phyloP scores from a whole-genome alignment of 139 green algal genomes.

The Yamagishiella unicocca region DNA sequence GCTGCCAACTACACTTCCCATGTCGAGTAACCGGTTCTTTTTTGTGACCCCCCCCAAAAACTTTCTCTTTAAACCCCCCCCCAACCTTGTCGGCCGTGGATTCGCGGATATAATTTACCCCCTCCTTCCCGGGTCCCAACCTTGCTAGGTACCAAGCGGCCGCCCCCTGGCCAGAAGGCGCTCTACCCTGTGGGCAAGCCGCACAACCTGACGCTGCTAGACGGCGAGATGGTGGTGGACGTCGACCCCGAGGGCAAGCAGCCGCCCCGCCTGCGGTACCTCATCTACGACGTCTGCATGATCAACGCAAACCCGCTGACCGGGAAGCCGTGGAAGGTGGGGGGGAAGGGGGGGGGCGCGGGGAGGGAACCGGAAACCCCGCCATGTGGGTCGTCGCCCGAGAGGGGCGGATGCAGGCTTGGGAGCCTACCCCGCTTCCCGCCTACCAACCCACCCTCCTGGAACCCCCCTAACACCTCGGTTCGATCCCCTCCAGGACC shows the following conservation, averaged over 20 bases:
- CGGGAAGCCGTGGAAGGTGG: conserved; percentile 73
- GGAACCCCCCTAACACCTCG: not conserved
- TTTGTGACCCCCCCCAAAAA: too few relatives aligned
- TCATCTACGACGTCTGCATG: conserved; percentile 93
- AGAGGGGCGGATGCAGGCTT: too few relatives aligned
- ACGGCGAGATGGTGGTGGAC: conserved; percentile 98
- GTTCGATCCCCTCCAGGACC: conserved; percentile 45
- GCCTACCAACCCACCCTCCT: too few relatives aligned
- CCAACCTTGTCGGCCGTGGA: not conserved
- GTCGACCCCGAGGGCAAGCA: conserved; percentile 51
- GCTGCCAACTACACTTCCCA: too few relatives aligned
- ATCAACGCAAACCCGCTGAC: conserved; percentile 70
- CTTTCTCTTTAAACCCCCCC: not conserved
- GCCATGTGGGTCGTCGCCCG: too few relatives aligned
- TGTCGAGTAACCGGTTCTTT: too few relatives aligned
- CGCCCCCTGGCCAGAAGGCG: not conserved
- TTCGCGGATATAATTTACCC: too few relatives aligned
- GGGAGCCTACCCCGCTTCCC: too few relatives aligned
- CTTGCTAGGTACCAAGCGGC: not conserved
- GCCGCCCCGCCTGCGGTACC: conserved; percentile 63
- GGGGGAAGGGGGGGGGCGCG: not conserved
- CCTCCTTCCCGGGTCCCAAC: not conserved
- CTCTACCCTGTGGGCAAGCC: conserved; percentile 53
- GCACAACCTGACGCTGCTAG: conserved; percentile 87
- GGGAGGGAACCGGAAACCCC: too few relatives aligned